Conservation (phyloP, 228 moss, liverwort and hornwort genomes). For the Sphagnum fallax region DNA sequence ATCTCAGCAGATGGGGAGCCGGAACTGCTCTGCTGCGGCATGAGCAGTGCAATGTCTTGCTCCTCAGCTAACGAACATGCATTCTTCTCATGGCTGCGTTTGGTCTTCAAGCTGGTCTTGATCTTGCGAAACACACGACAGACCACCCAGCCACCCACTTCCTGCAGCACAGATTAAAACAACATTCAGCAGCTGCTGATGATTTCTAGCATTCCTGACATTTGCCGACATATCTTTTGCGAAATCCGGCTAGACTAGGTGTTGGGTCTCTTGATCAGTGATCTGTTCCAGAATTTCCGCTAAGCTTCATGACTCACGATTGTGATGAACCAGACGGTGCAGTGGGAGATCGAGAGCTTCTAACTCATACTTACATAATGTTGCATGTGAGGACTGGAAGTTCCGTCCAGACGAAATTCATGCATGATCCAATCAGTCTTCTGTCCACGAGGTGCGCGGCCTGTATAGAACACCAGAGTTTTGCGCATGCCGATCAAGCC, state of each 20-base stretch:
- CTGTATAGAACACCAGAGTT: slow-evolving; percentile 38
- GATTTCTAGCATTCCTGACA: no score
- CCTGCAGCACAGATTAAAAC: neutral
- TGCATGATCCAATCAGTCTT: slow-evolving; percentile 55
- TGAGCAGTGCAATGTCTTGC: slow-evolving; percentile 9
- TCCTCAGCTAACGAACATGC: neutral
- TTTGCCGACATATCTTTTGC: no score
- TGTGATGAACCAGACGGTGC: no score
- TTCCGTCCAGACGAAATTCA: slow-evolving; percentile 20
- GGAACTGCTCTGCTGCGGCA: no score
- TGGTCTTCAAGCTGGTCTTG: neutral
- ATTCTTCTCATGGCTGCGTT: slow-evolving; percentile 5
- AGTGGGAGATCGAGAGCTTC: no score
- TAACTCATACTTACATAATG: neutral
- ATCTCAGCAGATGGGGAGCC: no score
- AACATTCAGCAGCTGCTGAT: no score
- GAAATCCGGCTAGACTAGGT: no score
- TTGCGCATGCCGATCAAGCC: slow-evolving; percentile 39
- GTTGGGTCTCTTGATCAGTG: no score
- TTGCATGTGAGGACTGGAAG: neutral
- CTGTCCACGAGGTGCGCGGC: slow-evolving; percentile 32
- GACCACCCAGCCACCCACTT: slow-evolving; percentile 25
- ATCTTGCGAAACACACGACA: slow-evolving; percentile 35
- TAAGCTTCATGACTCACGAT: neutral
- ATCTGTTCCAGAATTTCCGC: no score